Conservation (phyloP, 2,329 filamentous ascomycete genomes). For the Fusarium drepaniforme region DNA sequence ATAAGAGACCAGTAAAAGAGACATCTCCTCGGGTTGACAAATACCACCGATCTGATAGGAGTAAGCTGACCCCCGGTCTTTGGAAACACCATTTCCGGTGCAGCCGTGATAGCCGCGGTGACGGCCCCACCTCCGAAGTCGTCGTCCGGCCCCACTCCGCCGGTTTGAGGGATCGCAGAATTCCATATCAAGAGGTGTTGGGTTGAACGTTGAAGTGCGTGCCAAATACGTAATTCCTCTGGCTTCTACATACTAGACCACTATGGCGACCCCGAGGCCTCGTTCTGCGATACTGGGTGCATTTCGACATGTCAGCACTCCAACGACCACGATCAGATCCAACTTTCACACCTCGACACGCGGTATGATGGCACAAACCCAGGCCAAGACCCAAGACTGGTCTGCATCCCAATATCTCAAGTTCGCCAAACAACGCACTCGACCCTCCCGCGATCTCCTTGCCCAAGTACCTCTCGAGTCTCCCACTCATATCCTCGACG, state of each 20-base stretch:
- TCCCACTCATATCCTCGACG: not conserved
- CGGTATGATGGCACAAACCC: not conserved
- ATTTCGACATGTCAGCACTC: not conserved
- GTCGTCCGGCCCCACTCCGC: not conserved
- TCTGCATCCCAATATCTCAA: not conserved
- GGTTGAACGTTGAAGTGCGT: not conserved
- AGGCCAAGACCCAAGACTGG: not conserved
- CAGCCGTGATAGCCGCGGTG: not conserved
- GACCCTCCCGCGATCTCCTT: not conserved
- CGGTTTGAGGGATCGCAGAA: not conserved
- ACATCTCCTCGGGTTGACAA: not conserved
- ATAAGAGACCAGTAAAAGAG: not conserved
- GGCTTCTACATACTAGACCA: fast-evolving
- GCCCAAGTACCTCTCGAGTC: not conserved
- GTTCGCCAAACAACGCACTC: not conserved
- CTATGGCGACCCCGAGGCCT: not conserved
- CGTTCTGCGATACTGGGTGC: not conserved
- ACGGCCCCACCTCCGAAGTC: not conserved
- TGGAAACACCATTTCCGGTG: not conserved
- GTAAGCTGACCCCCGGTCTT: not conserved
- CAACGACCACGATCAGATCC: not conserved
- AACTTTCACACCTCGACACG: not conserved
- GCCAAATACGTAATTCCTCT: not conserved
- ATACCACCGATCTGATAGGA: not conserved
- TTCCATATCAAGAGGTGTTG: not conserved